These are phyloP conservation scores for Lipomyces yarrowii DNA, from an alignment of 1,139 yeast species.

Conservation along the genomic window DNA sequence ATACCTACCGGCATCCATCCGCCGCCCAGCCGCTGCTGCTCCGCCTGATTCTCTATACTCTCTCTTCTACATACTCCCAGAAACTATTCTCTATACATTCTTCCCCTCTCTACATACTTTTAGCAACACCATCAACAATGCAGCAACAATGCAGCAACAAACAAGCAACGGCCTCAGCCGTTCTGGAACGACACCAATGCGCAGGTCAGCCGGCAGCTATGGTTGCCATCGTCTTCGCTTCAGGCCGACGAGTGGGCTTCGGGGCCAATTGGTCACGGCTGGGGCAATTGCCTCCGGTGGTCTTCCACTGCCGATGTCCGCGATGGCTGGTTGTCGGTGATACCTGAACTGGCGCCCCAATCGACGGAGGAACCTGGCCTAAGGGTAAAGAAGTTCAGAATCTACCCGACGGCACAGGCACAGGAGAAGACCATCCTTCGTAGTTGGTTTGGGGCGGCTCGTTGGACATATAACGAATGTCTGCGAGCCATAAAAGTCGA, in stretches of 20 bases:
- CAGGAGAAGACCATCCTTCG: background rate
- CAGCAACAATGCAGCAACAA: background rate
- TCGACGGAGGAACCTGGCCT: background rate
- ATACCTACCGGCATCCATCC: too few relatives aligned
- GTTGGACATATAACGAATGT: background rate
- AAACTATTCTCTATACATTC: too few relatives aligned
- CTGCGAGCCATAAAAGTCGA: background rate
- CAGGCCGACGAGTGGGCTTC: background rate
- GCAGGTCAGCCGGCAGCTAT: background rate
- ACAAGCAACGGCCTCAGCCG: background rate
- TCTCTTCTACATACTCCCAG: too few relatives aligned
- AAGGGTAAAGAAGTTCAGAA: background rate
- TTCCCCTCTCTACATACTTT: too few relatives aligned
- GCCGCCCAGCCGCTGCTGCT: too few relatives aligned
- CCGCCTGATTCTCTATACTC: too few relatives aligned
- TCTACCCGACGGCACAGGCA: background rate
- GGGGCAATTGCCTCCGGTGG: background rate
- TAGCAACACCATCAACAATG: background rate
- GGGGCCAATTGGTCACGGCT: background rate
- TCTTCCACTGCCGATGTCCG: background rate
- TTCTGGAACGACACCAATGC: background rate
- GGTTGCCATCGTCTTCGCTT: background rate
- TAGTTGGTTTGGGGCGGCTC: background rate
- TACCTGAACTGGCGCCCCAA: background rate
- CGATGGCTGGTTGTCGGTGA: background rate